These are phyloP conservation scores for Achaetomium macrosporum DNA, from an alignment of 2,329 filamentous ascomycete genomes.

Conservation along the genomic window DNA sequence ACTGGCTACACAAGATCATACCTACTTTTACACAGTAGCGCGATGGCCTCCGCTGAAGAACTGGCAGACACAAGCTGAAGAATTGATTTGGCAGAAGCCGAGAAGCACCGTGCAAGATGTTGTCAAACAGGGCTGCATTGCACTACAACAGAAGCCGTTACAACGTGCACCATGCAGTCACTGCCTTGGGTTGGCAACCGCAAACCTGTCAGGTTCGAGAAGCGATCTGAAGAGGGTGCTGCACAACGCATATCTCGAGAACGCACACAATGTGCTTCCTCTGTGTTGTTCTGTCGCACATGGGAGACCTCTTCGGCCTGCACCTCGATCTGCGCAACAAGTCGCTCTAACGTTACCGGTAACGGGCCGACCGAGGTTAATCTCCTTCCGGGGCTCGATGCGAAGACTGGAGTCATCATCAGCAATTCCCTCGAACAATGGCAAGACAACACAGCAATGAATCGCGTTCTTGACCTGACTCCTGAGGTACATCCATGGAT, in stretches of 20 bases:
- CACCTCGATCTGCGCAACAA: no score
- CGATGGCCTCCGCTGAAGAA: constrained; percentile 12
- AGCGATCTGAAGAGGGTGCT: background rate
- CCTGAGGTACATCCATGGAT: no score
- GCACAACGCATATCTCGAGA: background rate
- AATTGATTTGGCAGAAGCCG: constrained; percentile 23
- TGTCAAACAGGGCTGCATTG: constrained; percentile 6
- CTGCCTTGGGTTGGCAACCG: background rate
- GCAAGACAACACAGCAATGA: no score
- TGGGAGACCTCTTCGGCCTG: no score
- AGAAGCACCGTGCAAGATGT: constrained; percentile 14
- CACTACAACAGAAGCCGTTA: constrained; percentile 12
- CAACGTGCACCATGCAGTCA: background rate
- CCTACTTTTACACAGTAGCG: no score
- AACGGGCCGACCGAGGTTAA: no score
- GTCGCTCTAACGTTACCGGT: no score
- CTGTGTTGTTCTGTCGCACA: background rate
- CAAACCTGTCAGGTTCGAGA: background rate
- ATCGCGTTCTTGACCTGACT: no score
- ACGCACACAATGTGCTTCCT: background rate
- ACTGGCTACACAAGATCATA: background rate
- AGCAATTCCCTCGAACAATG: no score
- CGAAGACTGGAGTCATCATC: no score
- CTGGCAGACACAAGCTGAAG: background rate
- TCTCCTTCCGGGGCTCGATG: no score